Conservation (phyloP, 768 basidiomycete genomes). For the Suillus ampliporus region DNA sequence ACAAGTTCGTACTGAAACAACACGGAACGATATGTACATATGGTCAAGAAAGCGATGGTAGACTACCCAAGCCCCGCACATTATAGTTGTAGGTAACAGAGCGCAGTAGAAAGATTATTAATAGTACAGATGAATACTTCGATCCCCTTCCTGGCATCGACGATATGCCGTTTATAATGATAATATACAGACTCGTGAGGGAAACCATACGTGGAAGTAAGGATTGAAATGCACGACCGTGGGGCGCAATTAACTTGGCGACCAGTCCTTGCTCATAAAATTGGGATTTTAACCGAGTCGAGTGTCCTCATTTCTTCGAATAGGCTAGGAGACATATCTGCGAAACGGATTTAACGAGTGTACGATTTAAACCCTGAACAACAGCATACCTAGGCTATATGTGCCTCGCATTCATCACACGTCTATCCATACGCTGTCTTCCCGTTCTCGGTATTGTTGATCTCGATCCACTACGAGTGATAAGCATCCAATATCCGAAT, state of each 20-base stretch:
- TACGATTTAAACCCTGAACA: constrained; percentile 1
- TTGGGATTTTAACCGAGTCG: constrained; percentile 50
- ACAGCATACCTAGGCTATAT: constrained; percentile 61
- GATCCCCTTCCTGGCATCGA: constrained; percentile 23
- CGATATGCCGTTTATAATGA: constrained; percentile 15
- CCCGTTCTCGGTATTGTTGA: constrained; percentile 62
- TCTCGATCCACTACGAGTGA: constrained; percentile 55
- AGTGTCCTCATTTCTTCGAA: constrained; percentile 60
- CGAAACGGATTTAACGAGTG: neutral
- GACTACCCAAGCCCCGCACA: neutral
- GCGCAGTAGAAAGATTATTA: constrained; percentile 6
- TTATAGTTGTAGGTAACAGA: constrained; percentile 7
- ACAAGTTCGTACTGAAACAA: too few species aligned
- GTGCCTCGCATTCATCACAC: constrained; percentile 61
- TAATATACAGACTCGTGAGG: constrained; percentile 7
- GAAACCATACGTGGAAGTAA: neutral
- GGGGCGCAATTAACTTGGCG: too few species aligned
- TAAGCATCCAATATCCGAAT: neutral
- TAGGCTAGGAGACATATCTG: constrained; percentile 70
- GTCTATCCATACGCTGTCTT: constrained; percentile 53
- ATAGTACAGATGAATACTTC: constrained; percentile 16
- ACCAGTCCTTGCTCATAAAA: too few species aligned
- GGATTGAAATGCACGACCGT: too few species aligned
- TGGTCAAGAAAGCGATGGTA: neutral
- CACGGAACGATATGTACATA: neutral